Base-by-base conservation (phyloP, 495 filamentous ascomycete species). In the Penicillium odoratum region DNA sequence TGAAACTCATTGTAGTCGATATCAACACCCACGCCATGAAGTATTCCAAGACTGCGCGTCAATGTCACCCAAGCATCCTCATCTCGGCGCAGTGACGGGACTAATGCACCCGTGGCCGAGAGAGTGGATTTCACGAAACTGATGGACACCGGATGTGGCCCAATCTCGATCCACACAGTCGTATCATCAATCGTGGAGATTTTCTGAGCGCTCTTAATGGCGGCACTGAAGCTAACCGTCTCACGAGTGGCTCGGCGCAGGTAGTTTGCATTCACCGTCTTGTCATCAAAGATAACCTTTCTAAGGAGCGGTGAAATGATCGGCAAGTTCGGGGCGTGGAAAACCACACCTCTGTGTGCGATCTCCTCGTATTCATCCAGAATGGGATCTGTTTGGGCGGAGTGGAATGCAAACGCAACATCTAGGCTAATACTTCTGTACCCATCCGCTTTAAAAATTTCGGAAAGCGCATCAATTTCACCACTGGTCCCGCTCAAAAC, bases 1-100 rank as follows among this genome's bases (percentile, higher is more conserved):
- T 86, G 84, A 60, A 81, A 89, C 62, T 88, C 88, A 55, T 80
- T 81, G 85, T 88, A 93, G 63, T 82, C 66, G 46, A 91, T 62
- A 13, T 80, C 74, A 10, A 86, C 59, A 11, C 90, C 87, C 7
- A 69, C 74, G 3, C 63, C 65, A 63, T 91, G 80, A 15, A 92
- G 69, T 2, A 75, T 70, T 44, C 73, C 69, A 2, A 91, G 62
- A 18, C 71, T 82, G 6, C 64, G 57, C 0, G 80, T 73, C 4
- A 93, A 65, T 4, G 79, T 85, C 60, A 77, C 78, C 76, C 81
- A 90, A 18, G 61, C 61, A 53, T 79, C 67, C 18, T 79, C 75
- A 10, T 64, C 61, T 0, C 70, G 68, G 4, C 69, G 72, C 7
- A 81, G 50, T 1, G 13, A 15, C 4, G 36, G 36, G 11, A 40